phyloP scores from a whole-genome alignment of 2,329 filamentous ascomycete species.

The Colletotrichum orchidophilum region DNA sequence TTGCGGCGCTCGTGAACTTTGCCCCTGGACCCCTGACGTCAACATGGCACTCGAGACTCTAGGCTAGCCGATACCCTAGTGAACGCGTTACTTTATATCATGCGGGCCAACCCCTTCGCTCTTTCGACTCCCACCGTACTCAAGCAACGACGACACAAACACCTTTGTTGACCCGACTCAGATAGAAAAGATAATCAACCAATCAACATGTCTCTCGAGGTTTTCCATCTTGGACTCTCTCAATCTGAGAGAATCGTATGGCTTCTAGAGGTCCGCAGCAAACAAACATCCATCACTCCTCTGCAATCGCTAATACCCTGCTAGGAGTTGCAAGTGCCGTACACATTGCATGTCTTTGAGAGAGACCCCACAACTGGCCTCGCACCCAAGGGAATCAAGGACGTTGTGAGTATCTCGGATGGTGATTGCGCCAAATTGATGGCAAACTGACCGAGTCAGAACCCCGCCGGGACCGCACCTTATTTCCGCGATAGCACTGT shows the following conservation, averaged over 20 bases:
- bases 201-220: conserved; percentile 31
- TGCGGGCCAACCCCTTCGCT: neutral
- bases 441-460: conserved; percentile 31
- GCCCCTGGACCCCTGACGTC: conserved; percentile 22
- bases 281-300: too few species aligned
- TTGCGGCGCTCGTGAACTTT: neutral
- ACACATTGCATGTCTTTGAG: conserved; percentile 27
- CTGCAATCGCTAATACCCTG: neutral
- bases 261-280: conserved; percentile 28
- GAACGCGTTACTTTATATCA: neutral
- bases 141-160: neutral
- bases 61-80: neutral
- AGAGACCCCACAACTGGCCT: conserved; percentile 24
- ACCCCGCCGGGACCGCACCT: conserved; percentile 65
- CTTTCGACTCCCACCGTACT: neutral
- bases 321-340: conserved; percentile 31
- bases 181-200: neutral
- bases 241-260: conserved; percentile 36
- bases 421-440: neutral
- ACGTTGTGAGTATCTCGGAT: conserved; percentile 3
- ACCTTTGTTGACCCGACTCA: too few species aligned
- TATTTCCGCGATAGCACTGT: conserved; percentile 66
- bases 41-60: conserved; percentile 5
- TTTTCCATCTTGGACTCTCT: conserved; percentile 34
- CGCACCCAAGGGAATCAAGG: conserved; percentile 23